A percentile compares a stretch with the other conserved stretches of the same genome.
phyloP scores from a whole-genome alignment of 1,284 basidiomycete species.

The Sanghuangporus sanghuang region DNA sequence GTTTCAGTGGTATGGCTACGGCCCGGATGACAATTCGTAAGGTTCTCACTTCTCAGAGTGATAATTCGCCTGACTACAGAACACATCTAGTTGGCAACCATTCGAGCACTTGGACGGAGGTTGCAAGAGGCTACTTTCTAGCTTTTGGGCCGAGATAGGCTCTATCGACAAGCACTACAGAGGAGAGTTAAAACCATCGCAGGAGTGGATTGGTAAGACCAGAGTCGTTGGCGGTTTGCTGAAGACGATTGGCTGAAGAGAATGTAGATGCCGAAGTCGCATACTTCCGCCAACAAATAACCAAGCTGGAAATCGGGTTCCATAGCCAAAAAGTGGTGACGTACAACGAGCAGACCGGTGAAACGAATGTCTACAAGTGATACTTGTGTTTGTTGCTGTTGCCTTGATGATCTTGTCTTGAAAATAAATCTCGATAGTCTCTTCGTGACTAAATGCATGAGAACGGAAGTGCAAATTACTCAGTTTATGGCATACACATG shows the following conservation, averaged over 20 bases:
- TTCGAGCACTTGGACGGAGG: background rate
- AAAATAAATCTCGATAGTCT: background rate
- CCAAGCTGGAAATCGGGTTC: background rate
- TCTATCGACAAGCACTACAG: background rate
- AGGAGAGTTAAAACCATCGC: background rate
- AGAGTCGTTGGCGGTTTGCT: background rate
- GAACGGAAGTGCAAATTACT: background rate
- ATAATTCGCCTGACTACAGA: background rate
- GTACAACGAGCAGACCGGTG: background rate
- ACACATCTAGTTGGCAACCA: slow-evolving; percentile 9
- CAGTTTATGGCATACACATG: background rate
- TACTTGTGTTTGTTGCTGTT: background rate
- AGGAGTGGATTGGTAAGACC: slow-evolving; percentile 17
- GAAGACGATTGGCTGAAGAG: background rate
- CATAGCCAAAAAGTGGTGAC: background rate
- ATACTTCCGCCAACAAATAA: slow-evolving; percentile 1
- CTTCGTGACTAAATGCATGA: background rate
- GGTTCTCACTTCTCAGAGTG: background rate
- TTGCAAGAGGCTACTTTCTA: slow-evolving; percentile 3
- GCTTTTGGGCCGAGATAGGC: slow-evolving; percentile 5
- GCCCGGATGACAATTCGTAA: slow-evolving; percentile 17
- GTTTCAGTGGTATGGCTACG: slow-evolving; percentile 19
- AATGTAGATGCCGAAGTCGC: slow-evolving; percentile 3
- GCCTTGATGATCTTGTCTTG: background rate
- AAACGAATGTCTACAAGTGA: background rate